These are phyloP conservation scores for Fusarium solani-melongenae DNA, from an alignment of 2,329 filamentous ascomycete genomes.

Conservation along the genomic window DNA sequence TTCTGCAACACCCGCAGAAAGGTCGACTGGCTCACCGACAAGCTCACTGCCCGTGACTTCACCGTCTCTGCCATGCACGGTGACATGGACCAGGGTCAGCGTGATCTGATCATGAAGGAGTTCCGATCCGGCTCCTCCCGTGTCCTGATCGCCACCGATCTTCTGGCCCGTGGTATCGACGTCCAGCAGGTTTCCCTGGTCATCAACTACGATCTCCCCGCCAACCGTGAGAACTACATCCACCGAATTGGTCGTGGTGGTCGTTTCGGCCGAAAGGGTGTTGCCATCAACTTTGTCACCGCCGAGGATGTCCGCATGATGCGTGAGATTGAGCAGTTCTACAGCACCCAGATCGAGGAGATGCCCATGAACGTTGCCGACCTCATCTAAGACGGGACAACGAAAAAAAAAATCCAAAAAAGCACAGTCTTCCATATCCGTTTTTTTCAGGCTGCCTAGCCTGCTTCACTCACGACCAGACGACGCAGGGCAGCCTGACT, in stretches of 20 bases:
- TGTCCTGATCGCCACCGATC: conserved; percentile 97
- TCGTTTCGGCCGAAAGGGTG: conserved; percentile 99
- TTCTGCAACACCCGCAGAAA: conserved; percentile 99
- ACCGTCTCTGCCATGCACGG: conserved; percentile 99
- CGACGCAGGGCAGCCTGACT: conserved; percentile 44
- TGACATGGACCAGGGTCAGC: conserved; percentile 98
- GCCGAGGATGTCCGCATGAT: conserved; percentile 99
- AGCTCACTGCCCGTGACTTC: conserved; percentile 98
- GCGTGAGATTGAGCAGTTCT: conserved; percentile 99
- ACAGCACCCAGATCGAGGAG: conserved; percentile 99
- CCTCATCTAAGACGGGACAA: conserved; percentile 68
- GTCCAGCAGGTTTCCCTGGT: conserved; percentile 99
- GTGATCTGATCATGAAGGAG: conserved; percentile 99
- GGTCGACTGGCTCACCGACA: conserved; percentile 99
- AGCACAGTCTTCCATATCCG: conserved; percentile 39
- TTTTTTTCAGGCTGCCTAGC: conserved; percentile 36
- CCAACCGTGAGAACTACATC: conserved; percentile 99
- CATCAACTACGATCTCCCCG: conserved; percentile 99
- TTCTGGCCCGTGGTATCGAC: conserved; percentile 99
- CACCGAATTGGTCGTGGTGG: conserved; percentile 99
- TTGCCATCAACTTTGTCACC: conserved; percentile 99
- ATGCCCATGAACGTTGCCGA: conserved; percentile 97
- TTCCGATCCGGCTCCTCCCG: conserved; percentile 98
- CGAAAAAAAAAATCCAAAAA: conserved; percentile 37
- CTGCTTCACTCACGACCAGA: conserved; percentile 30